Evolutionary conservation across 805 yeast species (phyloP).

Genomic region (Lipomyces lipofer): DNA sequence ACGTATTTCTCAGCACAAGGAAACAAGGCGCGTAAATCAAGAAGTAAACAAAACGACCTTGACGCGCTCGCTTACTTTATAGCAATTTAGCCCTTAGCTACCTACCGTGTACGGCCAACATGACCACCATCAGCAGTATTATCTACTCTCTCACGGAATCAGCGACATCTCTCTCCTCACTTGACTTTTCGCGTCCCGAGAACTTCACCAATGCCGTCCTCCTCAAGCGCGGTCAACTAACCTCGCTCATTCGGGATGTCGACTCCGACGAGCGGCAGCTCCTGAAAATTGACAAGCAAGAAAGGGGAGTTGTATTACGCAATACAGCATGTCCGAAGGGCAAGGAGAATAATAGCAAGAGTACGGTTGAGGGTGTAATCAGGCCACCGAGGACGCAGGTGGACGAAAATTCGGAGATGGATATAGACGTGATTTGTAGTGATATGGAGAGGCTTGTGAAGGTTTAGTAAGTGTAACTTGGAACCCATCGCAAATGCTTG

Average conservation of each 20-base stretch:
- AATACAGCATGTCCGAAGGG: constrained; percentile 2
- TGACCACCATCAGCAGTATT: constrained; percentile 16
- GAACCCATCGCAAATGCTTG: too few relatives aligned
- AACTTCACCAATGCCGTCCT: constrained; percentile 33
- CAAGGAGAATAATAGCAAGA: constrained; percentile 4
- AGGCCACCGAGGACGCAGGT: constrained; percentile 8
- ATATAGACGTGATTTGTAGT: constrained; percentile 23
- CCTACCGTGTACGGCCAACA: too few relatives aligned
- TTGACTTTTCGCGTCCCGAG: constrained; percentile 29
- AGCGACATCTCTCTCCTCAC: constrained; percentile 29
- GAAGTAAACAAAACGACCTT: background rate
- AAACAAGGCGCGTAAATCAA: background rate
- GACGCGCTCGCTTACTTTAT: background rate
- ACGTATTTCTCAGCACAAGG: constrained; percentile 3
- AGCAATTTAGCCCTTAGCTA: too few relatives aligned
- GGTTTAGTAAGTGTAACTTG: constrained; percentile 25
- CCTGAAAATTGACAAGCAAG: constrained; percentile 14
- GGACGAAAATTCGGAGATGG: constrained; percentile 17
- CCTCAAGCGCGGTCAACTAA: constrained; percentile 23
- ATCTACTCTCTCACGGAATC: constrained; percentile 30
- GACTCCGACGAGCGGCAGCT: constrained; percentile 26
- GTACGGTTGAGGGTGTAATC: constrained; percentile 1
- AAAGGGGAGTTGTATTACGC: constrained; percentile 7
- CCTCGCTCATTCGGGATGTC: constrained; percentile 34
- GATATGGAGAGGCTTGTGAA: constrained; percentile 20